These are phyloP conservation scores for Pseudozyma hubeiensis DNA, from an alignment of 1,284 basidiomycete species.

Conservation along the genomic window DNA sequence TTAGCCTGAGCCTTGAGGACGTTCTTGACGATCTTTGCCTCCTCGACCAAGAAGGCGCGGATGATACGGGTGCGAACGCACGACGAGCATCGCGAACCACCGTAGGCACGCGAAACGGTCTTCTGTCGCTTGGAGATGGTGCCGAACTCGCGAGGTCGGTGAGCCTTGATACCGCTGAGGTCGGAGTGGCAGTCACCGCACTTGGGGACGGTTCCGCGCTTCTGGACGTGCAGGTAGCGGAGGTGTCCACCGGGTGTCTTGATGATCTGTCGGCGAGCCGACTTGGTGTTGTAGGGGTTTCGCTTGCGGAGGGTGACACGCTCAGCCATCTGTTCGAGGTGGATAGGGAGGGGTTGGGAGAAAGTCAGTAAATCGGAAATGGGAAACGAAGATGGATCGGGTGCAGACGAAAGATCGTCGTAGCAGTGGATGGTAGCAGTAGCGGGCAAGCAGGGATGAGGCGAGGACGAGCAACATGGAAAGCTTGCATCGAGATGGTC, in stretches of 20 bases:
- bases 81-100: conserved; percentile 65
- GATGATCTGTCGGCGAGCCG: conserved; percentile 91
- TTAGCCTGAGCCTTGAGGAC: conserved; percentile 88
- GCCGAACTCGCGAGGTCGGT: conserved; percentile 65
- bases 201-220: conserved; percentile 87
- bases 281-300: conserved; percentile 98
- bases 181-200: conserved; percentile 73
- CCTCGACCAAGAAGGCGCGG: conserved; percentile 98
- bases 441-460: no score
- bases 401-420: no score
- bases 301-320: conserved; percentile 99
- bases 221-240: conserved; percentile 90
- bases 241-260: conserved; percentile 96
- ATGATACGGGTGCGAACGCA: conserved; percentile 76
- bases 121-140: conserved; percentile 66
- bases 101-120: conserved; percentile 67
- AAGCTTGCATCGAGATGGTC: no score
- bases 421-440: no score
- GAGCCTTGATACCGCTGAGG: conserved; percentile 65
- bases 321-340: conserved; percentile 83
- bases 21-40: conserved; percentile 99
- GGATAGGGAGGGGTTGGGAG: background rate
- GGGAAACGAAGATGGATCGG: background rate
- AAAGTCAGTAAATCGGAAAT: background rate
- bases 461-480: no score